These are phyloP conservation scores for Cordia subcordata DNA, from an alignment of 257 asterid species.

Conservation along the genomic window DNA sequence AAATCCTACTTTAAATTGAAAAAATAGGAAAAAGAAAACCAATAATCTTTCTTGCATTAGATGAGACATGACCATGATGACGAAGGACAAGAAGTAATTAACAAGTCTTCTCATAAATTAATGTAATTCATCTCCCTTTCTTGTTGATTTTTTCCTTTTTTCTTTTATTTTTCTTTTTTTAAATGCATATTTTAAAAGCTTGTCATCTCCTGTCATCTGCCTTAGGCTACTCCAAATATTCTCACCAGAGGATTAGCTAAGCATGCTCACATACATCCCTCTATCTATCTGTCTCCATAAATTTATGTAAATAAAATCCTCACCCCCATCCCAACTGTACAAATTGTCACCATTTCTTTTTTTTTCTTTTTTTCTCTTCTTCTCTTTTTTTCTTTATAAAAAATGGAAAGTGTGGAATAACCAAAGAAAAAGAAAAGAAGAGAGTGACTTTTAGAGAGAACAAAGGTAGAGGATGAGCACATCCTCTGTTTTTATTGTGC, in stretches of 20 bases:
- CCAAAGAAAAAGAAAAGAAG: constrained; percentile 37
- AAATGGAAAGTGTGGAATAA: constrained; percentile 50
- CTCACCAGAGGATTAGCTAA: constrained; percentile 49
- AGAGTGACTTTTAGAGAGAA: constrained; percentile 44
- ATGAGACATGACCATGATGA: no score
- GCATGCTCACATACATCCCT: constrained; percentile 17
- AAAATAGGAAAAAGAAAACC: no score
- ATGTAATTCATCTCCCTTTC: no score
- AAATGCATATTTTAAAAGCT: not conserved
- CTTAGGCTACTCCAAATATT: constrained; percentile 38
- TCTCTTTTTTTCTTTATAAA: constrained; percentile 21
- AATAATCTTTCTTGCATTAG: no score
- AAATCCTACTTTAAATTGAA: no score
- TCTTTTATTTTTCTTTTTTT: no score
- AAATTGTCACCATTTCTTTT: constrained; percentile 24
- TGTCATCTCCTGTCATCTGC: constrained; percentile 34
- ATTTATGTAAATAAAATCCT: constrained; percentile 26
- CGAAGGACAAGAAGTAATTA: no score
- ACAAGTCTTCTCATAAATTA: no score
- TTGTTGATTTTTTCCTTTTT: no score
- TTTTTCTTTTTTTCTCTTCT: constrained; percentile 33
- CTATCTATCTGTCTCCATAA: constrained; percentile 14
- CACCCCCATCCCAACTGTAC: constrained; percentile 34
- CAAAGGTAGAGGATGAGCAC: constrained; percentile 52
- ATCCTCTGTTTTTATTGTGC: constrained; percentile 56